phyloP scores from a whole-genome alignment of 2,329 filamentous ascomycete species.

The Plectosphaerella sp. region DNA sequence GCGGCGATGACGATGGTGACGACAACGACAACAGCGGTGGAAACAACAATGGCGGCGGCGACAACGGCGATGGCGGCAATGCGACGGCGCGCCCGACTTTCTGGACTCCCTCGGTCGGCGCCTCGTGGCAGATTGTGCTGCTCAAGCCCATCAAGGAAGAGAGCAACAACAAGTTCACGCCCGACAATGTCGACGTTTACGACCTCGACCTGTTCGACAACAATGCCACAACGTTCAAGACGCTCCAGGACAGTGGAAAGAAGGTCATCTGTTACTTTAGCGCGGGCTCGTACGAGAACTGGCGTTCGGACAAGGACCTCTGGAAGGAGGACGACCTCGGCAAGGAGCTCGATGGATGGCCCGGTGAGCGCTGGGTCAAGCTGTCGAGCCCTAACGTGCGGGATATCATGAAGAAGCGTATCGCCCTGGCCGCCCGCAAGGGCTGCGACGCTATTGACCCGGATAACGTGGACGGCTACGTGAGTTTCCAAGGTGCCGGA shows the following conservation, averaged over 20 bases:
- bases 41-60: conserved; percentile 2
- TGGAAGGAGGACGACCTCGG: conserved; percentile 56
- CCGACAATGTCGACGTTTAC: conserved; percentile 44
- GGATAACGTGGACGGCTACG: conserved; percentile 66
- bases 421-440: conserved; percentile 54
- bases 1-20: conserved; percentile 12
- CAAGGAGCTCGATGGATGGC: conserved; percentile 57
- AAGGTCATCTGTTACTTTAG: conserved; percentile 74
- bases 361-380: conserved; percentile 63
- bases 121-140: conserved; percentile 61
- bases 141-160: conserved; percentile 30
- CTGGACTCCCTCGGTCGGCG: conserved; percentile 50
- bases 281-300: conserved; percentile 63
- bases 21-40: conserved; percentile 12
- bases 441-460: conserved; percentile 67
- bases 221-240: conserved; percentile 34
- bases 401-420: conserved; percentile 57
- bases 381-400: conserved; percentile 54
- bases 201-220: conserved; percentile 54
- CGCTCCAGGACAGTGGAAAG: conserved; percentile 52
- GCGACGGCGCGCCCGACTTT: conserved; percentile 15
- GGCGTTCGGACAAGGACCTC: conserved; percentile 50
- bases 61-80: conserved; percentile 16
- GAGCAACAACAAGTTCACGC: conserved; percentile 32
- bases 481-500: conserved; percentile 21